Base-by-base conservation (phyloP, 345 rosid genomes). In the Nasturtium officinale region DNA sequence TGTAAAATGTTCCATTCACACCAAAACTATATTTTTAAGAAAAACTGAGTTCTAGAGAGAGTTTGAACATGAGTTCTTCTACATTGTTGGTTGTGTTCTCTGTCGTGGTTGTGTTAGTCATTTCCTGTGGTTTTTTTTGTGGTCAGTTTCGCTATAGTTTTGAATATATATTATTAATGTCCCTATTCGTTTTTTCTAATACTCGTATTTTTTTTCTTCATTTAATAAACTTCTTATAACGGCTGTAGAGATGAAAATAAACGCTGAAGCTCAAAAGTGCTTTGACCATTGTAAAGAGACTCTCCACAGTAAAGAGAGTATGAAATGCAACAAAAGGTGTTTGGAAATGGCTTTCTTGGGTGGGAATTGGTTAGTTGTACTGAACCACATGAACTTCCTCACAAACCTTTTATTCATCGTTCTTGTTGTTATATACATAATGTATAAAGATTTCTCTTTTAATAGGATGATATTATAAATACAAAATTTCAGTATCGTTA, bases 321-420 rank as follows among this genome's bases (percentile, higher is more conserved):
- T 16, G 51, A 29, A 42, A n/a, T 61, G 51, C 35, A 42, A 61
- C 66, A 43, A 43, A n/a, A 7, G 3, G 51, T 61, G 66, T 61
- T 42, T 61, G 21, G 66, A 61, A n/a, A 61, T 23, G 15, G 35
- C 66, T 42, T 61, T 26, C 38, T 43, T 21, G 1, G 16, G 23
- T 62, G 53, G 38, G 10, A n/a, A 3, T 42, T 23, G 66, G 66
- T 23, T 61, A 13, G 67, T 62, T 62, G n/a, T 18, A 26, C 17
- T 43, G 16, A 62, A 61, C 21, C 42, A 3, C 37, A 43, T 61
- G 67, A 43, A 43, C 6, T 62, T 62, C 38, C 5, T 28, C 53
- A 62, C 37, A 43, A 43, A 62, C n/a, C 15, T 62, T 43, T 4
- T 62, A 62, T 9, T 62, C 8, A 62, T 43, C 67, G 38, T 43